These are phyloP conservation scores for Sabuloglossum arenarium DNA, from an alignment of 495 filamentous ascomycete genomes.

Conservation along the genomic window DNA sequence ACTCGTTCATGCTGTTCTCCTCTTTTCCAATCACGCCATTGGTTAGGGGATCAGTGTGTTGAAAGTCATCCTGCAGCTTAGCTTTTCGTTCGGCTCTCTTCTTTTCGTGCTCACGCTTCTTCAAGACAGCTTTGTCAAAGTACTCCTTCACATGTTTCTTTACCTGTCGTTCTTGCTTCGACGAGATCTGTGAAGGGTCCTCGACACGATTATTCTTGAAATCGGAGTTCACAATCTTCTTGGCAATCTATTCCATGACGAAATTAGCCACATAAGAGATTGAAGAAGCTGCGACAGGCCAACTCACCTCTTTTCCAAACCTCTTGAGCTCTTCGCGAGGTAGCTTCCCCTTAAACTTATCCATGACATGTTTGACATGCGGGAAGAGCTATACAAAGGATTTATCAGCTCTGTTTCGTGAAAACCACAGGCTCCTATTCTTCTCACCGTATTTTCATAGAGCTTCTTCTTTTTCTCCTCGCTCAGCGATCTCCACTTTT, in stretches of 20 bases:
- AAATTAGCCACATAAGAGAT: background rate
- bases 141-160: slow-evolving; percentile 63
- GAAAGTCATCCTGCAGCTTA: slow-evolving; percentile 7
- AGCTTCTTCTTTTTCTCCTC: slow-evolving; percentile 81
- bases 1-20: slow-evolving; percentile 6
- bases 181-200: slow-evolving; percentile 60
- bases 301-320: slow-evolving; percentile 56
- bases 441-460: slow-evolving; percentile 66
- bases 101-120: slow-evolving; percentile 48
- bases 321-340: slow-evolving; percentile 75
- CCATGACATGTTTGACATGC: slow-evolving; percentile 62
- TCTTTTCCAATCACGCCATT: slow-evolving; percentile 10
- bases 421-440: background rate
- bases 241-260: slow-evolving; percentile 29
- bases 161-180: slow-evolving; percentile 60
- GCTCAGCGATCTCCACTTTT: slow-evolving; percentile 62
- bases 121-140: slow-evolving; percentile 65
- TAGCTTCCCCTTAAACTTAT: slow-evolving; percentile 68
- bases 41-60: background rate
- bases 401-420: slow-evolving; percentile 5
- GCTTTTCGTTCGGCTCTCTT: slow-evolving; percentile 29
- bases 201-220: slow-evolving; percentile 70
- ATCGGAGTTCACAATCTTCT: slow-evolving; percentile 73
- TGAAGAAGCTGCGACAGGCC: background rate
- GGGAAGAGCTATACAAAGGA: slow-evolving; percentile 41